Base-by-base conservation (phyloP, 805 yeast species). In the Schizosaccharomyces osmophilus region DNA sequence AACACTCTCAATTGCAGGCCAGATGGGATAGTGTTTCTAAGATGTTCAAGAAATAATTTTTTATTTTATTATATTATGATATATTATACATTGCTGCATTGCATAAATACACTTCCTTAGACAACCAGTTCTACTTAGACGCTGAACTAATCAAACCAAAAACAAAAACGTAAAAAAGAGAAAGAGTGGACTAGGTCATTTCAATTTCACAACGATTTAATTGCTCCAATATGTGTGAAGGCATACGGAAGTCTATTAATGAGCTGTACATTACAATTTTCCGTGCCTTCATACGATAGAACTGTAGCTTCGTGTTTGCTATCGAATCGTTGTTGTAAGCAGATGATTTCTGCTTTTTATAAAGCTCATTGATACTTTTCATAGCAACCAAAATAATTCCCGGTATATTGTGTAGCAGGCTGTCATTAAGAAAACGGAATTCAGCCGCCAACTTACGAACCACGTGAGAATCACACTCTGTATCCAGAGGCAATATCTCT, bases 401-500 rank as follows among this genome's bases (percentile, higher is more conserved):
- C 4, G 97, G 95, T 61, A 93, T 77, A 65, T 84, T 86, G 70
- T 85, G 82, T 48, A 87, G 77, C 48, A 93, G 74, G 64, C 82
- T 77, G 65, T 84, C 90, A 70, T 87, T 83, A 64, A 82, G 72
- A 42, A 76, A 73, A 42, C 78, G 73, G 65, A 84, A 79, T 65
- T 82, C 85, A 68, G 84, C 87, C 4, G 90, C 87, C 61, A 79
- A 76, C 59, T 74, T 75, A 67, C 95, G 79, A 32, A 85, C 82
- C 22, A 78, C 74, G 31, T 84, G 76, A 64, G 75, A 76, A 29
- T 69, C 70, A 42, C 57, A 51, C 19, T 69, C 66, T 55, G 74
- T 69, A 24, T 72, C 67, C 22, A 96, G 95, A 43, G 90, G 72
- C 48, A 93, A 71, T 19, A 57, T 26, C 31, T 57, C 48, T 6